These are phyloP conservation scores for Yamadazyma jaroonii DNA, from an alignment of 1,139 yeast species.

Conservation along the genomic window DNA sequence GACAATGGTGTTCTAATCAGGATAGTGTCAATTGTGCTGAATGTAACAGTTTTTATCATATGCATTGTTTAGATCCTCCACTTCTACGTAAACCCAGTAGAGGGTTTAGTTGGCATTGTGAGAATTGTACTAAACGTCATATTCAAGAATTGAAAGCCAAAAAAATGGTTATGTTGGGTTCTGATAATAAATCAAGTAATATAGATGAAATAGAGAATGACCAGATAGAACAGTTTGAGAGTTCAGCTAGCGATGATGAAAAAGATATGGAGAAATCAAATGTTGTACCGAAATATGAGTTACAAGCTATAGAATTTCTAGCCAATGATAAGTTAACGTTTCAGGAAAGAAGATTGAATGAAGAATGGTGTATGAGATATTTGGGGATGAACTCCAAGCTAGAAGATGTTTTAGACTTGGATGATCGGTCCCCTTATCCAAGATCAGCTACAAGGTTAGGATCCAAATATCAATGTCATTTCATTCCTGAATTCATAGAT, in stretches of 20 bases:
- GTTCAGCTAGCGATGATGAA: neutral
- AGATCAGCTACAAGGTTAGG: constrained; percentile 80
- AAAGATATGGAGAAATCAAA: neutral
- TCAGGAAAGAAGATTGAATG: constrained; percentile 47
- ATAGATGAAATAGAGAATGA: constrained; percentile 6
- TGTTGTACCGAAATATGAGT: constrained; percentile 53
- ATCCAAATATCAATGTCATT: constrained; percentile 66
- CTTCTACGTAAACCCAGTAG: constrained; percentile 73
- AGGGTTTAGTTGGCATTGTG: constrained; percentile 95
- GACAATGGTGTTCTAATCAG: constrained; percentile 76
- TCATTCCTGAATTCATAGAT: constrained; percentile 65
- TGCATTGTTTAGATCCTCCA: constrained; percentile 88
- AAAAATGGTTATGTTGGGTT: constrained; percentile 39
- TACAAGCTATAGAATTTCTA: constrained; percentile 54
- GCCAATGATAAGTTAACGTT: constrained; percentile 43
- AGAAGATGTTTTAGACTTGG: constrained; percentile 77
- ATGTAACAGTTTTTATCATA: constrained; percentile 69
- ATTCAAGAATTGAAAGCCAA: constrained; percentile 27
- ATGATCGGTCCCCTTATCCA: constrained; percentile 76
- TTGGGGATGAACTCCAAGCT: constrained; percentile 73
- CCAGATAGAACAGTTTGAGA: neutral
- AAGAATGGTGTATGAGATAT: constrained; percentile 82
- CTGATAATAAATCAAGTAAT: constrained; percentile 43
- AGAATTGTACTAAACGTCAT: constrained; percentile 58
- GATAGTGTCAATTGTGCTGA: constrained; percentile 85